Percentiles rank a stretch among this genome's conserved stretches.
phyloP scores from a whole-genome alignment of 352 stramenopile genomes.

The Globisporangium emineosum region DNA sequence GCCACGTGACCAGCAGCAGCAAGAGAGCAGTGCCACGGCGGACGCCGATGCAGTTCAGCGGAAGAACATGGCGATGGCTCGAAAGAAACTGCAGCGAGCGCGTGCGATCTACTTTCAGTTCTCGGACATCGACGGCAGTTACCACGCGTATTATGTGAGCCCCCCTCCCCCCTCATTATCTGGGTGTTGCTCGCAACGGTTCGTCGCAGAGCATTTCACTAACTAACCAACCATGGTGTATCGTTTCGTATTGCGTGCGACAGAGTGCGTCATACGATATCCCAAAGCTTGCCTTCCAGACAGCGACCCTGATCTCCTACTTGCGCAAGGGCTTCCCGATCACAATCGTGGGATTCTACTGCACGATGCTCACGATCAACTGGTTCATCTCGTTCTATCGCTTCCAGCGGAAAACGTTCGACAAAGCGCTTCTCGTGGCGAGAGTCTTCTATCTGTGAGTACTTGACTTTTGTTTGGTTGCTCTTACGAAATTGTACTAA shows the following conservation, averaged over 20 bases:
- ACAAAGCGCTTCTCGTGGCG: conserved; percentile 30
- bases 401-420: conserved; percentile 34
- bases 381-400: conserved; percentile 49
- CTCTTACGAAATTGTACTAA: too few species aligned
- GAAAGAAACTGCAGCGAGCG: conserved; percentile 11
- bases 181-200: neutral
- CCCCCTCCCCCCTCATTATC: neutral
- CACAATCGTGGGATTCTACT: conserved; percentile 37
- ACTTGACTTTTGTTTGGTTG: too few species aligned
- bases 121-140: conserved; percentile 18
- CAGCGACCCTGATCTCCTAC: conserved; percentile 37
- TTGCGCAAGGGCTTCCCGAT: conserved; percentile 43
- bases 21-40: neutral
- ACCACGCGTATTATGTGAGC: conserved; percentile 24
- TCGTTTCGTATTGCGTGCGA: neutral
- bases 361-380: conserved; percentile 32
- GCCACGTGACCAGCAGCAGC: neutral
- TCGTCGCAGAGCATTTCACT: too few species aligned
- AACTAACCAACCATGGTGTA: too few species aligned
- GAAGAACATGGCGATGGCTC: neutral
- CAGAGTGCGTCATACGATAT: conserved; percentile 41
- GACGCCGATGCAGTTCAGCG: neutral
- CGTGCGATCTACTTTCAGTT: conserved; percentile 18
- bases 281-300: conserved; percentile 51
- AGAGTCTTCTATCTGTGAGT: conserved; percentile 35